These are phyloP conservation scores for Ciborinia camelliae DNA, from an alignment of 2,329 filamentous ascomycete genomes.

Conservation along the genomic window DNA sequence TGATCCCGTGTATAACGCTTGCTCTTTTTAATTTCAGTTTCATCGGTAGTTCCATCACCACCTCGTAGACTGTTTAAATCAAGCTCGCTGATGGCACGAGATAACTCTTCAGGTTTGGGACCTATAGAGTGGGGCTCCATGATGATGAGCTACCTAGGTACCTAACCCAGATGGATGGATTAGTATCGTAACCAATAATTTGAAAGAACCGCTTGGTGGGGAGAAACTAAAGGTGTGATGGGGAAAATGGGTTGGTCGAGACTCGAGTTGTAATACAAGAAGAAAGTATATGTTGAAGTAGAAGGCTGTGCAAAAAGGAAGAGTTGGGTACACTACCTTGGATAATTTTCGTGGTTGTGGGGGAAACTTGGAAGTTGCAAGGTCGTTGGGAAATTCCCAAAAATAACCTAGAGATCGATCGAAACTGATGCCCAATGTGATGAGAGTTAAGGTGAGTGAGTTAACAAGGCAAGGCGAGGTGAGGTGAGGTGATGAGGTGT, in stretches of 20 bases:
- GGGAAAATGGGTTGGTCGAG: neutral
- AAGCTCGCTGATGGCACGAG: conserved; percentile 30
- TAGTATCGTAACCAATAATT: conserved; percentile 2
- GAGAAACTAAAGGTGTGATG: neutral
- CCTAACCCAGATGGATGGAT: neutral
- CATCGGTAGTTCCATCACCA: conserved; percentile 17
- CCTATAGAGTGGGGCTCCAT: conserved; percentile 19
- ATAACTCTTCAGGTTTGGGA: conserved; percentile 24
- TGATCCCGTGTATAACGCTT: conserved; percentile 26
- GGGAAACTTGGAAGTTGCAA: neutral
- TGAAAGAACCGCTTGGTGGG: neutral
- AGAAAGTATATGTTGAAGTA: neutral
- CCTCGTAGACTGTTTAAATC: conserved; percentile 25
- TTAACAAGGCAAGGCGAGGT: no score
- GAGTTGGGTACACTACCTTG: neutral
- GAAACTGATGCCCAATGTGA: neutral
- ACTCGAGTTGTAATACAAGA: neutral
- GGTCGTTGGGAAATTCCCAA: neutral
- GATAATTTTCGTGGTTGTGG: neutral
- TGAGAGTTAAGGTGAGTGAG: neutral
- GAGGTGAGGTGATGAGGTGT: no score
- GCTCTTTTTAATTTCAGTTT: neutral
- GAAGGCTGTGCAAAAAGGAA: conserved; percentile 12
- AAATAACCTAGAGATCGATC: neutral
- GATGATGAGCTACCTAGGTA: neutral